Conservation (phyloP, 2,329 filamentous ascomycete genomes). For the Aureobasidium namibiae region DNA sequence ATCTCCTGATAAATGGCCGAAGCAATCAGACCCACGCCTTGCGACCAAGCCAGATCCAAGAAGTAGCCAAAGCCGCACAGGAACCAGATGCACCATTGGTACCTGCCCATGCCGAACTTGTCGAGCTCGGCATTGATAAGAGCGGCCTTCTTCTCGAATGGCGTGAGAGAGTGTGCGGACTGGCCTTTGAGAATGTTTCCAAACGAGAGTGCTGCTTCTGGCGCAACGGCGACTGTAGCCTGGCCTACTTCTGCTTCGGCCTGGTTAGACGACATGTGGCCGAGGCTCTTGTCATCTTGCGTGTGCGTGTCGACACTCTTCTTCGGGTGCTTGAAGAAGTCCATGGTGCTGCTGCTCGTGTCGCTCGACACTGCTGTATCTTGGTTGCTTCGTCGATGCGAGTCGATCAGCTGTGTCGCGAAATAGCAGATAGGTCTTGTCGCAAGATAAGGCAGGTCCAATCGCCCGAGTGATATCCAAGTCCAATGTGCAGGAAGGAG, state of each 20-base stretch:
- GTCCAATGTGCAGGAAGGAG: neutral
- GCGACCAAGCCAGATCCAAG: conserved; percentile 50
- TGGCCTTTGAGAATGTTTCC: conserved; percentile 6
- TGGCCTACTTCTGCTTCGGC: conserved; percentile 3
- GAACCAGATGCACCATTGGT: conserved; percentile 38
- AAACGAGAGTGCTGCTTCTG: neutral
- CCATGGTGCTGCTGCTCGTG: conserved; percentile 11
- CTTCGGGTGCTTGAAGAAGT: neutral
- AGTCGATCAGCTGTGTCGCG: neutral
- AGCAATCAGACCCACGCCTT: conserved; percentile 48
- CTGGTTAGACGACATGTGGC: neutral
- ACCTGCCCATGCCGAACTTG: conserved; percentile 44
- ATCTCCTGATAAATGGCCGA: conserved; percentile 49
- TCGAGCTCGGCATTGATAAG: conserved; percentile 44
- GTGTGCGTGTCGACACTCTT: neutral
- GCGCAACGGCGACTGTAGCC: neutral
- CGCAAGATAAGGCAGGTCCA: no score
- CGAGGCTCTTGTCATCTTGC: neutral
- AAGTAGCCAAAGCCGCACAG: conserved; percentile 47
- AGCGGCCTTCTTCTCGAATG: conserved; percentile 36
- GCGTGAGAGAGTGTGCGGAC: neutral
- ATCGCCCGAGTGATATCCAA: neutral
- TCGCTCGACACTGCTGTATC: conserved; percentile 15
- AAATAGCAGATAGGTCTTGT: neutral
- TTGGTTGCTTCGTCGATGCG: neutral